Base-by-base conservation (phyloP, 1,284 basidiomycete species). In the Boletus smithii region DNA sequence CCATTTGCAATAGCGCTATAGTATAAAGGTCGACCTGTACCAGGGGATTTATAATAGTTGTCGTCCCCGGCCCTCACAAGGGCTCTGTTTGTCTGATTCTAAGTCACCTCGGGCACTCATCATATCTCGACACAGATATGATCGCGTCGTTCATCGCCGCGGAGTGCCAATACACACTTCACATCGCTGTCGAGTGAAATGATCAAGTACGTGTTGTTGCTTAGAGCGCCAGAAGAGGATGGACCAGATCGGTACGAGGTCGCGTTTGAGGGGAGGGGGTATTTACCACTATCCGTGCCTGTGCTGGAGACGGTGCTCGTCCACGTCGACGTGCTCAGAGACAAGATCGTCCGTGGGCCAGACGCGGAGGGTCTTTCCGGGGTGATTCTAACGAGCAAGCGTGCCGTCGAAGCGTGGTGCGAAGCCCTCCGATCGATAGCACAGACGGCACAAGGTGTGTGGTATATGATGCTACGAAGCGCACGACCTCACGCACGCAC, bases 381-480 rank as follows among this genome's bases (percentile, higher is more conserved):
- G 4, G 82, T 89, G 4, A 75, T 91, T 39, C 61, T 91, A 17
- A 91, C 89, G 1, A 88, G 85, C 58, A 80, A 76, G 20, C 72
- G 88, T 38, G 78, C 84, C 1, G 81, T 80, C 49, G 82, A 88
- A 38, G 84, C 83, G 1, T 88, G 85, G 80, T 69, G 66, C 26
- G 60, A 60, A 8, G 79, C 72, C 17, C 56, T 76, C n/a, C 48
- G 31, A 34, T 59, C 36, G 46, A 48, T 60, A 8, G 2, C 9
- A 4, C 35, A 38, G 24, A 22, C 26, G 23, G 33, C 30, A 6
- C 36, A 44, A 46, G 58, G 62, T 64, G 27, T 23, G 61, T 44
- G 6, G 22, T 2, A 10, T 41, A 26, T 14, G 18, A 30, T 9
- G 11, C 22, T 11, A 4, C 27, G 3, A 3, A 6, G 20, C 7